These are phyloP conservation scores for Aspergillus ustus DNA, from an alignment of 2,329 filamentous ascomycete genomes.

Conservation along the genomic window DNA sequence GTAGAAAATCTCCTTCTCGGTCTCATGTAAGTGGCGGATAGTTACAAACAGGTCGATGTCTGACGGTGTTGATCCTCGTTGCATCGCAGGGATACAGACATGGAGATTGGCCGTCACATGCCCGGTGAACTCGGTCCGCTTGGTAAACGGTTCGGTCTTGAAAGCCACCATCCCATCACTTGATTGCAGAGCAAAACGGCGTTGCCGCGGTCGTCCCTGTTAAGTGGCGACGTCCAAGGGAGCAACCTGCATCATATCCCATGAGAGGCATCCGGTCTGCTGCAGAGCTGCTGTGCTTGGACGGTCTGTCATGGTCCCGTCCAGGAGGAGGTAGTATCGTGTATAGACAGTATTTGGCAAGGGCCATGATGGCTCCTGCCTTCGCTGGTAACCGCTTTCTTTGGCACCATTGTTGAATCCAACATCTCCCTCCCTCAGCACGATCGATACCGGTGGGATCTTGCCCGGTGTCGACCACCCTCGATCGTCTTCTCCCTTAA, in stretches of 20 bases:
- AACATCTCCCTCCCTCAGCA: conserved; percentile 68
- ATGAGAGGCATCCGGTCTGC: no score
- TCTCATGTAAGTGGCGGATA: conserved; percentile 55
- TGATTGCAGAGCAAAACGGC: no score
- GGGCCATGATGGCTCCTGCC: conserved; percentile 60
- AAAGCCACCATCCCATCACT: conserved; percentile 74
- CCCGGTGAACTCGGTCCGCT: conserved; percentile 72
- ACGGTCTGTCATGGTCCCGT: no score
- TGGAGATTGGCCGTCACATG: conserved; percentile 68
- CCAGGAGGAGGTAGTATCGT: no score
- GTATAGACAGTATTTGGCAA: no score
- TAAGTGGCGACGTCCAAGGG: no score
- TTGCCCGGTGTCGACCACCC: conserved; percentile 54
- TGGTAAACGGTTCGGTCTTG: conserved; percentile 60
- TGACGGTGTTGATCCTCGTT: conserved; percentile 45
- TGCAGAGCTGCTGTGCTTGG: no score
- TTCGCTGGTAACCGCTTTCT: no score
- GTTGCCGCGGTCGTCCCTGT: no score
- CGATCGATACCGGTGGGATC: conserved; percentile 63
- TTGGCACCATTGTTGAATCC: conserved; percentile 71
- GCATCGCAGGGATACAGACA: conserved; percentile 56
- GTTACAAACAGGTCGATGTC: conserved; percentile 63
- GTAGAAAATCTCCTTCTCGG: conserved; percentile 58
- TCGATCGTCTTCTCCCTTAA: conserved; percentile 68
- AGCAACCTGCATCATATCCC: no score